Conservation (phyloP, 2,329 filamentous ascomycete species). For the Pseudopithomyces maydicus region DNA sequence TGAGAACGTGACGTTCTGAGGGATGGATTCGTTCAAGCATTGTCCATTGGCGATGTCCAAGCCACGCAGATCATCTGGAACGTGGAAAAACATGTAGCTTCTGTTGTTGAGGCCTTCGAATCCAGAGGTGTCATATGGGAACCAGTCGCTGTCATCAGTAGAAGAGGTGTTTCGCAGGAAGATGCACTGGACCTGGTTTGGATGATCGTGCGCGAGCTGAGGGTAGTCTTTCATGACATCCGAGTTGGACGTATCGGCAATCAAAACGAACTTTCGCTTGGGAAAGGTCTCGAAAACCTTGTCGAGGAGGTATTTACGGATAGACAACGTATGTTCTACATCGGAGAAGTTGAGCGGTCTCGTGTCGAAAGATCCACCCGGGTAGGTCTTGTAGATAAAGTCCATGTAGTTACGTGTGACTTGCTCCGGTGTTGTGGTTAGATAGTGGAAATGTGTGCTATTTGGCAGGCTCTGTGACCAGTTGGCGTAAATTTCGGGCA, state of each 20-base stretch:
- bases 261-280: slow-evolving; percentile 73
- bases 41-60: slow-evolving; percentile 71
- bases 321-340: slow-evolving; percentile 70
- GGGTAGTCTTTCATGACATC: slow-evolving; percentile 73
- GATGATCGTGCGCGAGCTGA: slow-evolving; percentile 67
- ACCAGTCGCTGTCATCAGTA: slow-evolving; percentile 69
- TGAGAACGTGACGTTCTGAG: slow-evolving; percentile 73
- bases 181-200: slow-evolving; percentile 76
- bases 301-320: slow-evolving; percentile 71
- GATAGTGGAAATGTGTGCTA: slow-evolving; percentile 75
- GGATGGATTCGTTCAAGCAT: slow-evolving; percentile 68
- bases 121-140: slow-evolving; percentile 75
- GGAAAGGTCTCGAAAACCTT: slow-evolving; percentile 79
- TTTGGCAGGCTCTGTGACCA: slow-evolving; percentile 71
- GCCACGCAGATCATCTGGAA: slow-evolving; percentile 69
- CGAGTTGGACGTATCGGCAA: slow-evolving; percentile 77
- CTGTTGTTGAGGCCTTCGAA: slow-evolving; percentile 70
- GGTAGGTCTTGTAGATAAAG: slow-evolving; percentile 78
- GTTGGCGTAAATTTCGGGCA: slow-evolving; percentile 78
- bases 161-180: slow-evolving; percentile 74
- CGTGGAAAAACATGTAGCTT: slow-evolving; percentile 79
- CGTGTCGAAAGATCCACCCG: slow-evolving; percentile 77
- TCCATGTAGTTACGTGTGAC: slow-evolving; percentile 79
- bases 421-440: slow-evolving; percentile 81
- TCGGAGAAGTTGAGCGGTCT: slow-evolving; percentile 78